Percentiles rank a stretch among this genome's conserved stretches.
phyloP scores from a whole-genome alignment of 1,284 basidiomycete genomes.

The Tilletia setariae region DNA sequence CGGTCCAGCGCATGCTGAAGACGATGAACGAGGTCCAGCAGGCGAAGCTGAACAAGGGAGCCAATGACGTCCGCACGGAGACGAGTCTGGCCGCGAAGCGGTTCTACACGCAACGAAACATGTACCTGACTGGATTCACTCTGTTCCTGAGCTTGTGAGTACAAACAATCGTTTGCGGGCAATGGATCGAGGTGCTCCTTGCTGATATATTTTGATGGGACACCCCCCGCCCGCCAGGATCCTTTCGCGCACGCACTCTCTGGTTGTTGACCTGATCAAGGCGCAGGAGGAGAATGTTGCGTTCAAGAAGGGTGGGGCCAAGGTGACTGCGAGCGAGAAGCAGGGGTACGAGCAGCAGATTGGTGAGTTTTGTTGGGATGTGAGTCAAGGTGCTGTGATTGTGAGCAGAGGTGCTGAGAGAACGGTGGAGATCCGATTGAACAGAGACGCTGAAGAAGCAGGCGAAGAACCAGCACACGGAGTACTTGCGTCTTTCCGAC shows the following conservation, averaged over 20 bases:
- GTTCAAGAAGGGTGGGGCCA: constrained; percentile 63
- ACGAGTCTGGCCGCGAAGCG: constrained; percentile 78
- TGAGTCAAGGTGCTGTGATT: too few species aligned
- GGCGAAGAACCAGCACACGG: constrained; percentile 48
- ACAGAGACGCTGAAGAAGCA: constrained; percentile 51
- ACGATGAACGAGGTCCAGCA: constrained; percentile 72
- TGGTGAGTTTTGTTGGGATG: constrained; percentile 25
- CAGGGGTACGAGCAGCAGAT: constrained; percentile 37
- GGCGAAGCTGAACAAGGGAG: constrained; percentile 64
- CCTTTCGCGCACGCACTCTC: constrained; percentile 85
- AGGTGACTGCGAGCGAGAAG: constrained; percentile 40
- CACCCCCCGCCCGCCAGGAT: constrained; percentile 61
- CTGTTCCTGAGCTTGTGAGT: constrained; percentile 68
- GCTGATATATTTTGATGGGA: neutral
- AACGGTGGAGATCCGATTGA: neutral
- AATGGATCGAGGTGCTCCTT: too few species aligned
- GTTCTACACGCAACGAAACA: constrained; percentile 73
- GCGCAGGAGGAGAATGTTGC: constrained; percentile 81
- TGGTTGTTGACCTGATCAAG: constrained; percentile 84
- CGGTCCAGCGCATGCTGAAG: constrained; percentile 86
- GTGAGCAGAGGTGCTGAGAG: too few species aligned
- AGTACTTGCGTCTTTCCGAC: constrained; percentile 52
- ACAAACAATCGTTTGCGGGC: neutral
- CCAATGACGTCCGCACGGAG: constrained; percentile 71
- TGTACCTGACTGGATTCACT: constrained; percentile 75